Evolutionary conservation across 2,329 filamentous ascomycete genomes (phyloP), one percentile per base, ranked within the genome.

Genomic region (Monosporascus sp.): DNA sequence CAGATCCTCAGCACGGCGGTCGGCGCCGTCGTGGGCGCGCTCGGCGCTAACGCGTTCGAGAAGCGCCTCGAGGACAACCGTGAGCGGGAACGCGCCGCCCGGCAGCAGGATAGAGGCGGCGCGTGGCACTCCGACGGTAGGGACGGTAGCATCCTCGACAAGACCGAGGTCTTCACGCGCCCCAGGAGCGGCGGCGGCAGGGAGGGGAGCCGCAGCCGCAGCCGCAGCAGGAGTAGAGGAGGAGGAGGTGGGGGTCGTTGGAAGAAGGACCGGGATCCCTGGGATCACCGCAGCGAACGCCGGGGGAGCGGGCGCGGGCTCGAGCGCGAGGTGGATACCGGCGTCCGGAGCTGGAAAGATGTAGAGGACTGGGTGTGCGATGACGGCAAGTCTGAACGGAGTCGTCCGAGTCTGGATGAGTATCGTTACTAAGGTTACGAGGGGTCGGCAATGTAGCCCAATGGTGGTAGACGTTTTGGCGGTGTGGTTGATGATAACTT

Each of bases 11-110:
- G 77, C 3, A 80, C 80, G 9, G 67, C 82, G 9, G 70, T 82
- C 3, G 79, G 80, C 2, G 80, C 78, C 1, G 76, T 80, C 3
- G 78, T 80, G 0, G 79, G 78, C 3, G 79, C 79, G 3, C 69
- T 83, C 9, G 78, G 78, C 5, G 79, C 79, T 14, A 82, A 69
- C 48, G 67, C 65, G 19, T 62, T 67, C 11, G 65, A 66, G 62
- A 68, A 65, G 58, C 58, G 63, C 20, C 55, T 71, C 31, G 64
- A 70, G 53, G 49, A 55, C 4, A 60, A 62, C 16, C 63, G 65
- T n/a, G 63, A 62, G n/a, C 55, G 58, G 27, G 65, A 65, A 38
- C 53, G 55, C 14, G 31, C 46, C 22, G 37, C 52, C 48, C 55
- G 60, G 59, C 60, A 66, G 55, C 54, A 61, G 50, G 58, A 51